These are phyloP conservation scores for Kazachstania kunashirensis DNA, from an alignment of 805 yeast species.

Conservation along the genomic window DNA sequence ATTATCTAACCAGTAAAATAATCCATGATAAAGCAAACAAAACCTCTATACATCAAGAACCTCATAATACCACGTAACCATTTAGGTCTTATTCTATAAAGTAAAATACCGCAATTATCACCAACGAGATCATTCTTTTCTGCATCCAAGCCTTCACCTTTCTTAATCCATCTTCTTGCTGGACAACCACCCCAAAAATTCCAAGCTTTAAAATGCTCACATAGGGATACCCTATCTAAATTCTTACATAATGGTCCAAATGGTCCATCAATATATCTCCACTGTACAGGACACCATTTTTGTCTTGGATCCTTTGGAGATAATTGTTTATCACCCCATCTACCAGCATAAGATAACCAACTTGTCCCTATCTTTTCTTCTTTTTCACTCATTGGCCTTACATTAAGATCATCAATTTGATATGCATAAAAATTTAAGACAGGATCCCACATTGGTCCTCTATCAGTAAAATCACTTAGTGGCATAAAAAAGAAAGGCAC, in stretches of 20 bases:
- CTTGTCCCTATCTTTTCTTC: constrained; percentile 36
- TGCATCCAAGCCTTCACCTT: constrained; percentile 66
- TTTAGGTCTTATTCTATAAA: constrained; percentile 43
- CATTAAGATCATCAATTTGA: constrained; percentile 46
- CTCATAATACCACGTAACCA: constrained; percentile 42
- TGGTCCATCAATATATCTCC: constrained; percentile 90
- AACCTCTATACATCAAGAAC: constrained; percentile 52
- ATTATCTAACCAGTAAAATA: constrained; percentile 27
- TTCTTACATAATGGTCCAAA: constrained; percentile 80
- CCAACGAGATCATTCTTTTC: constrained; percentile 67
- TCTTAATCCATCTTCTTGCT: constrained; percentile 57
- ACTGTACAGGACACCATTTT: constrained; percentile 77
- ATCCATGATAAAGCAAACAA: constrained; percentile 46
- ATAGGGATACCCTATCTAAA: constrained; percentile 55
- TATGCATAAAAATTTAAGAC: constrained; percentile 71
- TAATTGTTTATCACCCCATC: constrained; percentile 83
- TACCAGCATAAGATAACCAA: constrained; percentile 77
- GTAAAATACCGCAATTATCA: constrained; percentile 60
- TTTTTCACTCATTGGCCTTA: constrained; percentile 31
- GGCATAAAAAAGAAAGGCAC: constrained; percentile 72
- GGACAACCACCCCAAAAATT: constrained; percentile 78
- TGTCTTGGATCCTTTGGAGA: constrained; percentile 67
- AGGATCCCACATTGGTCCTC: constrained; percentile 96
- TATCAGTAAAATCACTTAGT: constrained; percentile 83
- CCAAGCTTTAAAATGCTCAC: constrained; percentile 91